A percentile compares a stretch with the other conserved stretches of the same genome.
Evolutionary conservation across 2,329 filamentous ascomycete genomes (phyloP).

Genomic region (Aspergillus thermomutatus): DNA sequence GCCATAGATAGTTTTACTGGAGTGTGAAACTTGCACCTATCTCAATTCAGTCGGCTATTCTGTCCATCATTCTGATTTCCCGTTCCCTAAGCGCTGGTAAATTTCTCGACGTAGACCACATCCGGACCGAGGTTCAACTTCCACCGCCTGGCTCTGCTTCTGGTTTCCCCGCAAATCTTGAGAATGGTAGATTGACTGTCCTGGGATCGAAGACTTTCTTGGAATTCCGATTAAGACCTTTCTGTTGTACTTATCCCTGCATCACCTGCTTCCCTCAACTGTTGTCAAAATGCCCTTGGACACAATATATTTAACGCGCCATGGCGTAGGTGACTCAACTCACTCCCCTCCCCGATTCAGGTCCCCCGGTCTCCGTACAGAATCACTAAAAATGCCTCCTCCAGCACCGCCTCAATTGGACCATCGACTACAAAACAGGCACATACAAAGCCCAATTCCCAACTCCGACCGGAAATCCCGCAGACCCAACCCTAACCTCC

Average conservation of each 20-base stretch:
- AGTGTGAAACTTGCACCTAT: conserved; percentile 16
- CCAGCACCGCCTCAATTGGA: conserved; percentile 89
- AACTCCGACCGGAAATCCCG: conserved; percentile 82
- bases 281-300: conserved; percentile 59
- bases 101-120: background rate
- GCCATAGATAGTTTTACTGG: conserved; percentile 24
- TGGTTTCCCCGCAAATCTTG: conserved; percentile 17
- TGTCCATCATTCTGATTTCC: background rate
- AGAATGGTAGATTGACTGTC: background rate
- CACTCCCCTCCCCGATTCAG: background rate
- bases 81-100: background rate
- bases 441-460: conserved; percentile 69
- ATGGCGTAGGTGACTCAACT: conserved; percentile 59
- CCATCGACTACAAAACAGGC: conserved; percentile 75
- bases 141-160: conserved; percentile 9
- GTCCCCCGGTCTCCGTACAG: no score
- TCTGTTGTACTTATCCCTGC: background rate
- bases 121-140: conserved; percentile 8
- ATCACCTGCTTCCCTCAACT: background rate
- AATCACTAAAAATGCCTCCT: background rate
- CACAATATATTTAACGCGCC: conserved; percentile 70
- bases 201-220: background rate
- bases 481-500: conserved; percentile 81
- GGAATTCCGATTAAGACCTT: background rate
- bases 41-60: conserved; percentile 4